phyloP scores from a whole-genome alignment of 257 asterid genomes.

The Mentha longifolia region DNA sequence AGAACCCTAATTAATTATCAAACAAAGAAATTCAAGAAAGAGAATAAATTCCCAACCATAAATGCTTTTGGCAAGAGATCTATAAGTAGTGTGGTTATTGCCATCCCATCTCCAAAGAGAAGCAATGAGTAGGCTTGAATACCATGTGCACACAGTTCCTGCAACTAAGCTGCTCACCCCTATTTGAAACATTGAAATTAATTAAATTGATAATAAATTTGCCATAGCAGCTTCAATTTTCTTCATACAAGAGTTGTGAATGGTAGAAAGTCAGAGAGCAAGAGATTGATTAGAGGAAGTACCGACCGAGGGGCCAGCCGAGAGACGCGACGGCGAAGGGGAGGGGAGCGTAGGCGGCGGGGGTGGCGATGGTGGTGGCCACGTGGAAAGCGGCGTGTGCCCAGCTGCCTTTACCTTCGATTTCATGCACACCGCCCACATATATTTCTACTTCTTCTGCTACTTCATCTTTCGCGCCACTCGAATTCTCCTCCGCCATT shows the following conservation, averaged over 20 bases:
- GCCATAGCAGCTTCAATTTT: background rate
- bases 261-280: too few species aligned
- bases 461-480: background rate
- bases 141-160: constrained; percentile 62
- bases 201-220: too few species aligned
- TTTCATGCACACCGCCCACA: background rate
- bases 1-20: background rate
- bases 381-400: constrained; percentile 70
- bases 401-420: constrained; percentile 55
- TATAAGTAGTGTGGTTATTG: constrained; percentile 53
- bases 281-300: background rate
- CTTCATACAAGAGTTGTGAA: too few species aligned
- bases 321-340: constrained; percentile 73
- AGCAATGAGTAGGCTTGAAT: constrained; percentile 63
- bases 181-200: background rate
- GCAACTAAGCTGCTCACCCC: constrained; percentile 54
- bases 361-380: constrained; percentile 75
- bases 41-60: constrained; percentile 39
- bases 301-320: constrained; percentile 62
- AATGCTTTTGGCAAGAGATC: constrained; percentile 60
- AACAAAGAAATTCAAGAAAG: background rate
- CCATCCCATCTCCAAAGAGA: constrained; percentile 76
- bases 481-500: constrained; percentile 14
- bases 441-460: constrained; percentile 20
- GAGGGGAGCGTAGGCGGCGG: constrained; percentile 75